These are phyloP conservation scores for Rhizopogon rudus DNA, from an alignment of 768 basidiomycete genomes.

Conservation along the genomic window DNA sequence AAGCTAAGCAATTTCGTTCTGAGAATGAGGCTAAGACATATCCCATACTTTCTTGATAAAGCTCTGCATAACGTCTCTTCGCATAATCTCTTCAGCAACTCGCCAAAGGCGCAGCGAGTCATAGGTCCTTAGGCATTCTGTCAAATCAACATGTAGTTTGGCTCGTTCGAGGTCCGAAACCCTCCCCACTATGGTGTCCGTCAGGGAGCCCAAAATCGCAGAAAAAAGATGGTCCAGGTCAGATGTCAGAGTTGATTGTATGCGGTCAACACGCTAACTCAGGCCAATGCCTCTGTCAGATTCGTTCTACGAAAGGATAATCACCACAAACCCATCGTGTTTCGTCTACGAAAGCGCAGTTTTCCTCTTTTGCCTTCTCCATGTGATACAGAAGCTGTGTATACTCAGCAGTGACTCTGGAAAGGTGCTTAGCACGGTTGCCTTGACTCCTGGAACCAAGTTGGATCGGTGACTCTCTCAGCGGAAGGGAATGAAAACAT, in stretches of 20 bases:
- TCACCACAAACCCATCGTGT: conserved; percentile 72
- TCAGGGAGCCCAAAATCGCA: conserved; percentile 48
- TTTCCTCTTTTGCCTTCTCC: conserved; percentile 72
- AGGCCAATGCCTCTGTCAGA: not conserved
- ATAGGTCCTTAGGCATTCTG: conserved; percentile 77
- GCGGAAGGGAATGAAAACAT: not conserved
- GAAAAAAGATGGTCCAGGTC: conserved; percentile 85
- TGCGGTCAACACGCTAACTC: conserved; percentile 72
- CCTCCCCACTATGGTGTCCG: conserved; percentile 43
- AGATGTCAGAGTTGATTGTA: conserved; percentile 78
- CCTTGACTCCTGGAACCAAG: conserved; percentile 43
- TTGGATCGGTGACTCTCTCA: conserved; percentile 1
- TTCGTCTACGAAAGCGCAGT: conserved; percentile 76
- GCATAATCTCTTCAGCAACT: conserved; percentile 84
- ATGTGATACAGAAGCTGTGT: conserved; percentile 88
- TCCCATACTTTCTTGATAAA: conserved; percentile 73
- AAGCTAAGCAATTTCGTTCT: conserved; percentile 3
- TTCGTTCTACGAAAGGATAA: not conserved
- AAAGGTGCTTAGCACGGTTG: conserved; percentile 73
- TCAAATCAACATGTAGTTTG: conserved; percentile 60
- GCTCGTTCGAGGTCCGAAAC: conserved; percentile 59
- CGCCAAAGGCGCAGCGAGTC: conserved; percentile 77
- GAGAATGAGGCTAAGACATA: not conserved
- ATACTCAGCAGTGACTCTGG: conserved; percentile 86
- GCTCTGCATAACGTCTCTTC: conserved; percentile 61